phyloP scores from a whole-genome alignment of 352 stramenopile genomes.

The Pythium brassicae region DNA sequence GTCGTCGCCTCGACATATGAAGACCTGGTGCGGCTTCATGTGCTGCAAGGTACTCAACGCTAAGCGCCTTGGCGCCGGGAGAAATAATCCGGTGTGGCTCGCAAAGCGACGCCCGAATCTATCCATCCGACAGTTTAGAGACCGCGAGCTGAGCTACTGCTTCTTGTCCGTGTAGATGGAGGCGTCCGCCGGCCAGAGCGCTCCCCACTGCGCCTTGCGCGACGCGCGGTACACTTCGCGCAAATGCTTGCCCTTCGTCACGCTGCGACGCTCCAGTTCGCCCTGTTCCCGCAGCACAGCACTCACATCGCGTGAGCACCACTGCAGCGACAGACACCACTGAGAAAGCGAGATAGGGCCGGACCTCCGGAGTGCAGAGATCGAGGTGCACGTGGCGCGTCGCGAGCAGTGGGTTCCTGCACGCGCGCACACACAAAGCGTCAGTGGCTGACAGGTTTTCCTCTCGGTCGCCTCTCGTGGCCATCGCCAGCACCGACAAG shows the following conservation, averaged over 20 bases:
- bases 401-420: constrained; percentile 55
- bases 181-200: constrained; percentile 63
- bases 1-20: constrained; percentile 88
- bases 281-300: constrained; percentile 27
- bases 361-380: constrained; percentile 71
- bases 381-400: constrained; percentile 81
- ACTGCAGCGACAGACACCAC: background rate
- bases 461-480: background rate
- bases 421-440: background rate
- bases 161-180: constrained; percentile 54
- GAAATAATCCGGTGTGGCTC: background rate
- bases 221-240: constrained; percentile 80
- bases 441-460: background rate
- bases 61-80: background rate
- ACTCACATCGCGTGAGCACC: background rate
- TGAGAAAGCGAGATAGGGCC: background rate
- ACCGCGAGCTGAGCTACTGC: constrained; percentile 4
- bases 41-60: constrained; percentile 3
- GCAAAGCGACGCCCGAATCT: background rate
- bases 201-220: constrained; percentile 81
- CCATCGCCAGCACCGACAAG: no score
- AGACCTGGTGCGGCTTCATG: constrained; percentile 47
- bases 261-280: constrained; percentile 64
- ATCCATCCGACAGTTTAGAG: background rate
- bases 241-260: constrained; percentile 71